phyloP scores from a whole-genome alignment of 1,284 basidiomycete species.

The Austropuccinia psidii region DNA sequence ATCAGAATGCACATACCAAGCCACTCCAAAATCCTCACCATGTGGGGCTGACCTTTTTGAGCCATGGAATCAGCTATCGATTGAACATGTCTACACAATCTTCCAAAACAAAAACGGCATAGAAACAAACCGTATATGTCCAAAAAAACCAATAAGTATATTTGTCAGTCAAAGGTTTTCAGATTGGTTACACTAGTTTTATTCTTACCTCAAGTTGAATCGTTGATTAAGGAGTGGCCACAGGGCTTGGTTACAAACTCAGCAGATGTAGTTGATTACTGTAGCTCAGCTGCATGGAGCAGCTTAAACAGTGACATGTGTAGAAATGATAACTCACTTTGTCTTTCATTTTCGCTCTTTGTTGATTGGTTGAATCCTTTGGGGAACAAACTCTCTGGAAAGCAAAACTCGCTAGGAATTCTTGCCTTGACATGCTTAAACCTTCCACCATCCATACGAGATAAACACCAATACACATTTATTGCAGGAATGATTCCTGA shows the following conservation, averaged over 20 bases:
- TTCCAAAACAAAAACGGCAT: background rate
- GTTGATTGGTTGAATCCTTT: background rate
- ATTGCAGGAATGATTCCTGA: background rate
- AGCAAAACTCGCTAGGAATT: background rate
- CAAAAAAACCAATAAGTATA: background rate
- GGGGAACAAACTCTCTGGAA: too few species aligned
- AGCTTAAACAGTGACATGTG: too few species aligned
- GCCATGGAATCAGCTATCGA: background rate
- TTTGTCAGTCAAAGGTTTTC: background rate
- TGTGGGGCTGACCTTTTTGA: background rate
- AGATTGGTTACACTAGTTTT: slow-evolving; percentile 16
- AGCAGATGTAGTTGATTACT: too few species aligned
- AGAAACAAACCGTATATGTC: too few species aligned
- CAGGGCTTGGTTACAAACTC: too few species aligned
- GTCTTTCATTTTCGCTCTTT: background rate
- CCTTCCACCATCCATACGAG: background rate
- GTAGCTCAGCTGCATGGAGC: too few species aligned
- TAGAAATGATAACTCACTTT: too few species aligned
- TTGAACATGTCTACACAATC: background rate
- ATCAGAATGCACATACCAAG: background rate
- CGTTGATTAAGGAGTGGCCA: background rate
- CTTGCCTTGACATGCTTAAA: background rate
- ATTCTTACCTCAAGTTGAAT: background rate
- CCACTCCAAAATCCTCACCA: background rate
- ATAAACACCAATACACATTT: slow-evolving; percentile 4